These are phyloP conservation scores for Chaetomiaceae sp. DNA, from an alignment of 2,329 filamentous ascomycete species.

Conservation along the genomic window DNA sequence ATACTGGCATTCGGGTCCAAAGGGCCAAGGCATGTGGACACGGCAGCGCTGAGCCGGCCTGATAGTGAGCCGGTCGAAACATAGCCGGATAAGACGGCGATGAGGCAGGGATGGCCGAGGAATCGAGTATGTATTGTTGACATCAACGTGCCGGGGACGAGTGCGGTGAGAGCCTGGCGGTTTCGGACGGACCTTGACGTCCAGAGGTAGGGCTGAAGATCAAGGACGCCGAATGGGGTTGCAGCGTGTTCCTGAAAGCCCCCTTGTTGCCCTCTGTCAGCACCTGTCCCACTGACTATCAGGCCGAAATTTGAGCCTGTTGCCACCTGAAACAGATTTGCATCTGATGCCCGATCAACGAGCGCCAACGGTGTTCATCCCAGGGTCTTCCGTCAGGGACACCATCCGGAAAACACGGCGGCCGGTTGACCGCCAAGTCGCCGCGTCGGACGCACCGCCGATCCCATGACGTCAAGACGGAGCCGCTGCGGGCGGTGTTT, in stretches of 20 bases:
- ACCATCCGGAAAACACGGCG: slow-evolving; percentile 9
- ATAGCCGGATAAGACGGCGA: slow-evolving; percentile 6
- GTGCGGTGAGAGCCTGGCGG: not conserved
- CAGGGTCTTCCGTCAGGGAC: not conserved
- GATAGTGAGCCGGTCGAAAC: not conserved
- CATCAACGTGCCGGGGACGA: not conserved
- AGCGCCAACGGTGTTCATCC: not conserved
- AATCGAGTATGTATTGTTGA: not conserved
- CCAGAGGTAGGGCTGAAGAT: not conserved
- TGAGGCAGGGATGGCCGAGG: not conserved
- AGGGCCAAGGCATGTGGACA: not conserved
- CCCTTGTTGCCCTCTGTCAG: not conserved
- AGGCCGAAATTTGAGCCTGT: not conserved
- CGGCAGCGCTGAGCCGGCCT: not conserved
- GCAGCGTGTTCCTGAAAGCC: not conserved
- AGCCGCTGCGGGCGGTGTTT: slow-evolving; percentile 2
- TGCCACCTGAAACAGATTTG: slow-evolving; percentile 7
- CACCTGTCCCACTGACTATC: not conserved
- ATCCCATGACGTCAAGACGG: slow-evolving; percentile 24
- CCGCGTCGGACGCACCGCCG: slow-evolving; percentile 16
- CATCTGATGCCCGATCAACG: not conserved
- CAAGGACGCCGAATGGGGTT: slow-evolving; percentile 3
- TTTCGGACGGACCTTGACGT: not conserved
- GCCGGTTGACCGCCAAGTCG: slow-evolving; percentile 16
- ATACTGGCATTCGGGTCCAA: not conserved